These are phyloP conservation scores for Glycine soja DNA, from an alignment of 306 rosid genomes.

Conservation along the genomic window DNA sequence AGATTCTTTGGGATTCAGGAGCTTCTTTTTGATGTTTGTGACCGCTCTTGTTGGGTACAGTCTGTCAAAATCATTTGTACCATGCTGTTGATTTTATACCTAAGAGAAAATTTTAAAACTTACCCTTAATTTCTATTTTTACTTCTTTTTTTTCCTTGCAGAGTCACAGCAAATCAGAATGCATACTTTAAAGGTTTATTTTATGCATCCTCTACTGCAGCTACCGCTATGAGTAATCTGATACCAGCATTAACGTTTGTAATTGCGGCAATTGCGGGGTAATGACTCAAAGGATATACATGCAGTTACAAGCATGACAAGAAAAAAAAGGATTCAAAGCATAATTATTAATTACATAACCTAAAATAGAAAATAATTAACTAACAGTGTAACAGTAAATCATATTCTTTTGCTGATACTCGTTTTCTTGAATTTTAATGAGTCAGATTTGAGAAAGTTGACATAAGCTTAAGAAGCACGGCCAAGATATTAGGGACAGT, in stretches of 20 bases:
- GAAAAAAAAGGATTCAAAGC: too few relatives aligned
- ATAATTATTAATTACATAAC: too few relatives aligned
- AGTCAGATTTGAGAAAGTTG: conserved; percentile 64
- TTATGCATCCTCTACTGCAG: conserved; percentile 67
- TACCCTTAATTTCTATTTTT: not conserved
- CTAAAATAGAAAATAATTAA: too few relatives aligned
- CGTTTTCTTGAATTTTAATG: not conserved
- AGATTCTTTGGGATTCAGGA: conserved; percentile 53
- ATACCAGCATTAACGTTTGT: conserved; percentile 74
- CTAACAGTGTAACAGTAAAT: too few relatives aligned
- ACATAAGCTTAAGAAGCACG: conserved; percentile 57
- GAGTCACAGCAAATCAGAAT: conserved; percentile 73
- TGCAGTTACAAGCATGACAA: too few relatives aligned
- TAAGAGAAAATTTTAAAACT: not conserved
- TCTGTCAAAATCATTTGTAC: not conserved
- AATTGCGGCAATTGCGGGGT: conserved; percentile 71
- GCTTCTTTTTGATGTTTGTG: conserved; percentile 60
- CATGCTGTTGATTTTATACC: not conserved
- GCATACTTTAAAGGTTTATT: conserved; percentile 70
- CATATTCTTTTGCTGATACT: not conserved
- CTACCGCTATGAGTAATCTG: conserved; percentile 73
- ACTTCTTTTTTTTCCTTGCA: conserved; percentile 37
- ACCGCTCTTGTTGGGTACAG: conserved; percentile 71
- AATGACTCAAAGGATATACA: conserved; percentile 14
- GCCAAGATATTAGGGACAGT: conserved; percentile 72